A percentile compares a stretch with the other conserved stretches of the same genome.
phyloP scores from a whole-genome alignment of 2,329 filamentous ascomycete species.

The Pyrenochaeta sp. region DNA sequence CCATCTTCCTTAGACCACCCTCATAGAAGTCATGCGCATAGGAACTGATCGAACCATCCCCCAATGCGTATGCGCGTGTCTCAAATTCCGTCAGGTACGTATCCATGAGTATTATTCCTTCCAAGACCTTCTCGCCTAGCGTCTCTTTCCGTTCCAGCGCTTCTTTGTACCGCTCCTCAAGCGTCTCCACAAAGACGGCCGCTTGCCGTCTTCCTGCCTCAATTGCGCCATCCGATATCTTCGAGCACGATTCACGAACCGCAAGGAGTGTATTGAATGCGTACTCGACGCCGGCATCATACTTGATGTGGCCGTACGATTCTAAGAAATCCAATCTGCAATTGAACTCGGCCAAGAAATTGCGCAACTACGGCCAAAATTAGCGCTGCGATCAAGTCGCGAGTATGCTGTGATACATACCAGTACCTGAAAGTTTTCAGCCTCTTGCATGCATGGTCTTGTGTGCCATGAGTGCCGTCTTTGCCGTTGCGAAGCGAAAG shows the following conservation, averaged over 20 bases:
- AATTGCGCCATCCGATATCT: slow-evolving; percentile 88
- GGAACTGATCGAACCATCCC: slow-evolving; percentile 77
- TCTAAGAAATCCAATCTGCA: slow-evolving; percentile 88
- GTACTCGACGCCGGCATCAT: slow-evolving; percentile 84
- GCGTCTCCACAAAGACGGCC: slow-evolving; percentile 88
- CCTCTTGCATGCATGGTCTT: slow-evolving; percentile 54
- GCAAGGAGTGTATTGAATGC: slow-evolving; percentile 87
- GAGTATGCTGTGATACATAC: slow-evolving; percentile 27
- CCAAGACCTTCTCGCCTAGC: slow-evolving; percentile 88
- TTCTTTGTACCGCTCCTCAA: slow-evolving; percentile 88
- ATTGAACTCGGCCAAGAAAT: slow-evolving; percentile 86
- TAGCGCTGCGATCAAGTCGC: slow-evolving; percentile 15
- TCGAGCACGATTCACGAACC: slow-evolving; percentile 86
- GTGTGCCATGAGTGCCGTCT: slow-evolving; percentile 59
- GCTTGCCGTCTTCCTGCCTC: slow-evolving; percentile 85
- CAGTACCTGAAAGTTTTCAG: slow-evolving; percentile 58
- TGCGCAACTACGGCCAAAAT: slow-evolving; percentile 67
- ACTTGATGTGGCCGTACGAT: slow-evolving; percentile 80
- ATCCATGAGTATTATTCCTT: slow-evolving; percentile 87
- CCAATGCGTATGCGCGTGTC: slow-evolving; percentile 78
- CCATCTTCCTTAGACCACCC: slow-evolving; percentile 80
- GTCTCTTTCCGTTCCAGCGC: slow-evolving; percentile 85
- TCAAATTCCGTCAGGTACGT: slow-evolving; percentile 87
- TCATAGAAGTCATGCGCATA: slow-evolving; percentile 77
- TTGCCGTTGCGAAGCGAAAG: slow-evolving; percentile 45